phyloP scores from a whole-genome alignment of 208 protist species.

The Trypanosoma conorhini region DNA sequence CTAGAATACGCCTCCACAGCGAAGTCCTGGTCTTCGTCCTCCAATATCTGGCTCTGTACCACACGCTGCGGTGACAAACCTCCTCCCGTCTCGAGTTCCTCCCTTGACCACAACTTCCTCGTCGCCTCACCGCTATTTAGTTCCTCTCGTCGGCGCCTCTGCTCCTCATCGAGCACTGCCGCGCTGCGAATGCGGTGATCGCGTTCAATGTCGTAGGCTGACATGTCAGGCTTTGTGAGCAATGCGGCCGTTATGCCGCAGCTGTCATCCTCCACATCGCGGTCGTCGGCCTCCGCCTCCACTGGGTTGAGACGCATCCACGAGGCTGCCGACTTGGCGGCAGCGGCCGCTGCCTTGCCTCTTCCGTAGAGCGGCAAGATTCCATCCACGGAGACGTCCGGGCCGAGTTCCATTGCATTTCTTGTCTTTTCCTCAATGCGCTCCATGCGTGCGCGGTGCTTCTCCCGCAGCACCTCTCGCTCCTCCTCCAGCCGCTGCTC shows the following conservation, averaged over 20 bases:
- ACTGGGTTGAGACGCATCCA: slow-evolving; percentile 39
- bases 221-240: slow-evolving; percentile 63
- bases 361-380: slow-evolving; percentile 51
- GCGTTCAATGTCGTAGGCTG: slow-evolving; percentile 65
- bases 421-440: slow-evolving; percentile 63
- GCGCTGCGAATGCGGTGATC: slow-evolving; percentile 70
- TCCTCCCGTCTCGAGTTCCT: slow-evolving; percentile 21
- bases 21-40: slow-evolving; percentile 34
- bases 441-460: slow-evolving; percentile 45
- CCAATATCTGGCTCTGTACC: slow-evolving; percentile 27
- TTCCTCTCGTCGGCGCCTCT: slow-evolving; percentile 25
- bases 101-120: slow-evolving; percentile 16
- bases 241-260: slow-evolving; percentile 21
- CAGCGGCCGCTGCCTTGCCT: not conserved
- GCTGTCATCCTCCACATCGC: not conserved
- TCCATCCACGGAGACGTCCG: slow-evolving; percentile 57
- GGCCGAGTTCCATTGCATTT: slow-evolving; percentile 58
- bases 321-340: slow-evolving; percentile 5
- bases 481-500: slow-evolving; percentile 40
- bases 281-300: slow-evolving; percentile 18
- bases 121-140: slow-evolving; percentile 13
- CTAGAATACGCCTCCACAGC: slow-evolving; percentile 23
- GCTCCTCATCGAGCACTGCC: slow-evolving; percentile 42
- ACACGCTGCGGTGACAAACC: slow-evolving; percentile 19
- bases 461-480: slow-evolving; percentile 28